These are phyloP conservation scores for Sphagnum fallax DNA, from an alignment of 228 moss, liverwort and hornwort genomes.

Conservation along the genomic window DNA sequence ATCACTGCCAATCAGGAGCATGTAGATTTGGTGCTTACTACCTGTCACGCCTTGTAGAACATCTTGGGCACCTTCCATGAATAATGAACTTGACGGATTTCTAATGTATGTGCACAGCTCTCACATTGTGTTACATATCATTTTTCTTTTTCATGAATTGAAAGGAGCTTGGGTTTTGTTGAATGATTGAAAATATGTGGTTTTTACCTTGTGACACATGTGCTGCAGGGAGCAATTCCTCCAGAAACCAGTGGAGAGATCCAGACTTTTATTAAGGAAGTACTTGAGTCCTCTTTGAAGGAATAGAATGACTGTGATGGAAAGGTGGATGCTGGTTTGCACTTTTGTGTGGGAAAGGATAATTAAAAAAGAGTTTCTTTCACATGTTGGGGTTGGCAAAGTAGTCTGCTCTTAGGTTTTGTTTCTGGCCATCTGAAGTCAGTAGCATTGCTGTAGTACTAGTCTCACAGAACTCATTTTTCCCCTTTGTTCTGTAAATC, in stretches of 20 bases:
- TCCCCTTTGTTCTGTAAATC: too few relatives aligned
- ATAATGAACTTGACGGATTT: too few relatives aligned
- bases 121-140: too few relatives aligned
- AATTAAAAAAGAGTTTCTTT: slow-evolving; percentile 47
- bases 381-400: slow-evolving; percentile 79
- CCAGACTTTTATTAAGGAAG: slow-evolving; percentile 56
- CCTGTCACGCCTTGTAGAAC: too few relatives aligned
- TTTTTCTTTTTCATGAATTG: too few relatives aligned
- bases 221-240: slow-evolving; percentile 51
- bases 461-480: too few relatives aligned
- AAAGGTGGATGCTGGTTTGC: slow-evolving; percentile 71
- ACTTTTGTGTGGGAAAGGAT: slow-evolving; percentile 61
- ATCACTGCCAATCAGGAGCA: too few relatives aligned
- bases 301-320: slow-evolving; percentile 70
- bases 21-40: background rate
- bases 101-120: too few relatives aligned
- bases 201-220: slow-evolving; percentile 11
- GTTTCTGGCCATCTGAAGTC: background rate
- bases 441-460: background rate
- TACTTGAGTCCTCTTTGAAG: slow-evolving; percentile 64
- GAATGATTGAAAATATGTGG: too few relatives aligned
- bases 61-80: too few relatives aligned
- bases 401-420: slow-evolving; percentile 17
- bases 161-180: too few relatives aligned
- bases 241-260: slow-evolving; percentile 49